Evolutionary conservation across 108 stramenopile genomes (phyloP), one percentile per base, ranked within the genome.

Genomic region (Nannochloropsis gaditana): DNA sequence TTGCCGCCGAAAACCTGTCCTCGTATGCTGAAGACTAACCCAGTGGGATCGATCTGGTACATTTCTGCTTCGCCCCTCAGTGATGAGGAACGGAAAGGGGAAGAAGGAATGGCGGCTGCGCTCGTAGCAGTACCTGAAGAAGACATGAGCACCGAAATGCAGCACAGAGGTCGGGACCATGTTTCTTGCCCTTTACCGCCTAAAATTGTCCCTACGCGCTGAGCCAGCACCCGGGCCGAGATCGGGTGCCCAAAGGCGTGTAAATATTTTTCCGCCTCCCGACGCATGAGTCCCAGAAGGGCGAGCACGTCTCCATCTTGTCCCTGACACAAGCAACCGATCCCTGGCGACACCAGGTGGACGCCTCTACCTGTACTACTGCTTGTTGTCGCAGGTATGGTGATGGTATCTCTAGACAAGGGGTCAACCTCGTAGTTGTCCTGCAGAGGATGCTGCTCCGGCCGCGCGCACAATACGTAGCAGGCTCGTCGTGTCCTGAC

Each of bases 291-390:
- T 4, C 59, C 59, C n/a, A 73, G 0, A 4, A n/a, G 59, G 5
- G 59, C 59, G 59, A 73, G 59, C 59, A 73, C 59, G 59, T 73
- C 59, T n/a, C 59, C 59, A n/a, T 73, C 59, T 73, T 73, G 59
- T 2, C 59, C 59, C 59, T 73, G 59, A n/a, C 59, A 73, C 15
- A 73, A n/a, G 8, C 59, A 73, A 73, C 59, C 59, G n/a, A 73
- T 73, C 59, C 59, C 59, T 15, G 59, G 59, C 6, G 59, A 73
- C 19, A 73, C 59, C 19, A 73, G 59, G 8, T 73, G 59, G 8
- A 73, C n/a, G 19, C 59, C 59, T n/a, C 59, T 73, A n/a, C 59
- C 59, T 73, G 59, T 73, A n/a, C 59, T 73, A n/a, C 59, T 73
- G 59, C 47, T 50, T 31, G 31, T 31, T 31, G 31, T 31, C 31